phyloP scores from a whole-genome alignment of 805 yeast species.

The Kodamaea lidongshanica region DNA sequence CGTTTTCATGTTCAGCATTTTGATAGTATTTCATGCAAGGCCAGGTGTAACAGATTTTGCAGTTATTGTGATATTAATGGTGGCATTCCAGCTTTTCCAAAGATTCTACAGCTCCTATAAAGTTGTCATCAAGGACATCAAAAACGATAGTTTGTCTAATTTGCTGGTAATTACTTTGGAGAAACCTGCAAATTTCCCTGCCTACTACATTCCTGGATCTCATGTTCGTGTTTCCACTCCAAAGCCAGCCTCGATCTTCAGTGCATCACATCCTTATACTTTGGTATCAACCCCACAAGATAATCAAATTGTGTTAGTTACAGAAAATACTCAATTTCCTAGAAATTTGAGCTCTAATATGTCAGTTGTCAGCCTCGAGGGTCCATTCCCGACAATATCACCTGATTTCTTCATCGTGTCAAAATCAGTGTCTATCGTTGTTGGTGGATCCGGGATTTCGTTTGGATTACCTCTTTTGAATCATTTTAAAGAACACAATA shows the following conservation, averaged over 20 bases:
- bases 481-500: conserved; percentile 30
- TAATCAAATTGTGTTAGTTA: conserved; percentile 34
- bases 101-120: conserved; percentile 19
- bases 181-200: conserved; percentile 16
- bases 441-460: conserved; percentile 74
- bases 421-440: conserved; percentile 45
- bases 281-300: conserved; percentile 9
- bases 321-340: conserved; percentile 13
- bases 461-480: conserved; percentile 50
- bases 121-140: conserved; percentile 11
- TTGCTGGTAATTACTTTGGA: conserved; percentile 18
- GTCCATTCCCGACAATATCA: conserved; percentile 41
- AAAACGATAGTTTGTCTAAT: conserved; percentile 11
- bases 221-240: conserved; percentile 32
- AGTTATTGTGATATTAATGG: conserved; percentile 13
- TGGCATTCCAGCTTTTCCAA: conserved; percentile 32
- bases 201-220: conserved; percentile 44
- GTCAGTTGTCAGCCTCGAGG: conserved; percentile 8
- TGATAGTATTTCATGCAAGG: conserved; percentile 59
- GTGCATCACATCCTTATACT: conserved; percentile 67
- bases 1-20: conserved; percentile 38
- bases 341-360: conserved; percentile 7
- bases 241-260: conserved; percentile 26
- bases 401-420: conserved; percentile 42
- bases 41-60: conserved; percentile 50